Evolutionary conservation across 768 basidiomycete genomes (phyloP).

Genomic region (Boletus rubropictus): DNA sequence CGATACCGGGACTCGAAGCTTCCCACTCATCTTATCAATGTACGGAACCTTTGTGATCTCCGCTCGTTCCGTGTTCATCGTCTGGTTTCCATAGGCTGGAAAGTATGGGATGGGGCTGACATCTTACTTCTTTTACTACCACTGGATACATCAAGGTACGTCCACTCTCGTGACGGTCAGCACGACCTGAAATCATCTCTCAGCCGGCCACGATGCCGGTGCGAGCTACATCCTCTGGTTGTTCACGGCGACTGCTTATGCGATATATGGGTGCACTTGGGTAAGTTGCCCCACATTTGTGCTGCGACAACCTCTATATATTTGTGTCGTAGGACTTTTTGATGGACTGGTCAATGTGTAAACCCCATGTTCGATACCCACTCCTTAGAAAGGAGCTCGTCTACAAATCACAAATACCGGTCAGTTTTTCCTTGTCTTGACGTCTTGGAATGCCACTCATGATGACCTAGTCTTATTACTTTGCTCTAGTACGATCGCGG

Average conservation of each 20-base stretch:
- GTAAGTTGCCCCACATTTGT: slow-evolving; percentile 36
- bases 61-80: background rate
- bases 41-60: slow-evolving; percentile 21
- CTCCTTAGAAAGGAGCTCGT: slow-evolving; percentile 71
- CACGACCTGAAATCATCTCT: background rate
- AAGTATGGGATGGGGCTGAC: slow-evolving; percentile 72
- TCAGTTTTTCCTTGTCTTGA: slow-evolving; percentile 27
- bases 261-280: slow-evolving; percentile 74
- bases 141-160: slow-evolving; percentile 68
- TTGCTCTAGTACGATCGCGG: slow-evolving; percentile 55
- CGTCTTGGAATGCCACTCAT: background rate
- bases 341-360: slow-evolving; percentile 91
- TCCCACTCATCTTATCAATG: slow-evolving; percentile 81
- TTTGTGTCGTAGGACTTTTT: slow-evolving; percentile 57
- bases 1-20: slow-evolving; percentile 77
- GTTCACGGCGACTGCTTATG: slow-evolving; percentile 55
- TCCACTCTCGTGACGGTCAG: background rate
- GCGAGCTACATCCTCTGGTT: slow-evolving; percentile 64
- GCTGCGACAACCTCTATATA: background rate
- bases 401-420: slow-evolving; percentile 59
- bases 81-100: slow-evolving; percentile 51
- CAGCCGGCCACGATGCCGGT: slow-evolving; percentile 33
- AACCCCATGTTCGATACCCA: slow-evolving; percentile 46
- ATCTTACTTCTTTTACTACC: slow-evolving; percentile 59
- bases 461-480: slow-evolving; percentile 57